phyloP scores from a whole-genome alignment of 2,329 filamentous ascomycete genomes.

The Botryosphaeria dothidea region DNA sequence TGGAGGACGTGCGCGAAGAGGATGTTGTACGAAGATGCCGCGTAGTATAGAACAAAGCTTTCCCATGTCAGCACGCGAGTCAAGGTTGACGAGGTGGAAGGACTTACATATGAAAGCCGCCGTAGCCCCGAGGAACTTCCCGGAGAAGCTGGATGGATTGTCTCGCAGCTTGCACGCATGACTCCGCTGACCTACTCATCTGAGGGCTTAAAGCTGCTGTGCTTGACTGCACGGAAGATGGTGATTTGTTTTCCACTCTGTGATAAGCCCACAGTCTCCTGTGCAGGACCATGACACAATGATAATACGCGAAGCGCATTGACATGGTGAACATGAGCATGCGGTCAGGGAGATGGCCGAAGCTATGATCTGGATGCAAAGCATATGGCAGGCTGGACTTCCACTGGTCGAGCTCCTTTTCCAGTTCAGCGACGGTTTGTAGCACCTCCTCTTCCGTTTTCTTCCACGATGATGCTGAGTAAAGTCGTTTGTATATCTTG shows the following conservation, averaged over 20 bases:
- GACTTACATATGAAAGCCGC: not conserved
- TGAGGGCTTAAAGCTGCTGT: not conserved
- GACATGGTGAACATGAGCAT: not conserved
- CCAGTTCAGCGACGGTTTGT: not conserved
- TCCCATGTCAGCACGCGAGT: not conserved
- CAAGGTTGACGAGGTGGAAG: not conserved
- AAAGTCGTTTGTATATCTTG: not conserved
- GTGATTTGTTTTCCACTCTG: not conserved
- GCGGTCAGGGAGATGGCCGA: not conserved
- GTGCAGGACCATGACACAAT: not conserved
- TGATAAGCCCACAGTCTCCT: not conserved
- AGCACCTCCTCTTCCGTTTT: not conserved
- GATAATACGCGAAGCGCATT: not conserved
- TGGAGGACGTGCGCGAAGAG: not conserved
- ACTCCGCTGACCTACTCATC: not conserved
- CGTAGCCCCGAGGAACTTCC: not conserved
- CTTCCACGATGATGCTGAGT: not conserved
- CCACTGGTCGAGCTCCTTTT: not conserved
- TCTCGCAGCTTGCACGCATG: not conserved
- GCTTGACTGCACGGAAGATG: not conserved
- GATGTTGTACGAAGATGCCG: not conserved
- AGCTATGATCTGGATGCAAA: not conserved
- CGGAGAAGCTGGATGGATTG: not conserved
- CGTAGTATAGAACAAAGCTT: not conserved
- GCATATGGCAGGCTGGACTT: not conserved